phyloP scores from a whole-genome alignment of 2,329 filamentous ascomycete species.

The Arthroderma sp. region DNA sequence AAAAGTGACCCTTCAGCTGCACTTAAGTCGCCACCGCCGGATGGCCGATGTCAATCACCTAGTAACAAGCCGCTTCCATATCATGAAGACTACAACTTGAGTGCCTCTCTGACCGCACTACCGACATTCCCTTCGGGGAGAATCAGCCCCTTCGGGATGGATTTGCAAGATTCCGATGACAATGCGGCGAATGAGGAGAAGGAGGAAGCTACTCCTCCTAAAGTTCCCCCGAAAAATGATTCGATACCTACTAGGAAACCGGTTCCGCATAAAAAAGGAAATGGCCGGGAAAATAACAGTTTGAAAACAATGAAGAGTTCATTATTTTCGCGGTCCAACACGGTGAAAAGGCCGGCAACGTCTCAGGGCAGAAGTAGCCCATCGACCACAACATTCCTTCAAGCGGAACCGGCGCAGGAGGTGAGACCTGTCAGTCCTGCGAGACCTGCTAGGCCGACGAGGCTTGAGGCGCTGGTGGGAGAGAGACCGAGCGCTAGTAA shows the following conservation, averaged over 20 bases:
- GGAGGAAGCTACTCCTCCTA: background rate
- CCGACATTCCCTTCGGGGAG: background rate
- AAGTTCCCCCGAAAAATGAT: conserved; percentile 1
- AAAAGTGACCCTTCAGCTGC: conserved; percentile 13
- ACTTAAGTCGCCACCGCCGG: background rate
- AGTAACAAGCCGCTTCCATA: background rate
- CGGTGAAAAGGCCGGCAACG: background rate
- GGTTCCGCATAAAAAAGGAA: background rate
- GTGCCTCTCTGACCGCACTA: background rate
- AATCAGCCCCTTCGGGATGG: conserved; percentile 6
- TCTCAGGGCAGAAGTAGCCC: background rate
- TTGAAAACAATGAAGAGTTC: background rate
- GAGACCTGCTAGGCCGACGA: background rate
- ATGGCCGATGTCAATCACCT: background rate
- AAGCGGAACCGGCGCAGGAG: background rate
- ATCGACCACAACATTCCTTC: background rate
- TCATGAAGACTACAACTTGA: background rate
- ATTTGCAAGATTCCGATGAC: background rate
- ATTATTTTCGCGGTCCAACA: no score
- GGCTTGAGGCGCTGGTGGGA: no score
- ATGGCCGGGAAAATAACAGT: background rate
- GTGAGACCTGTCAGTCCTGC: background rate
- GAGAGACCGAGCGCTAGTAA: no score
- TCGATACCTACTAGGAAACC: background rate
- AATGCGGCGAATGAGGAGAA: background rate